phyloP scores from a whole-genome alignment of 2,329 filamentous ascomycete species.

The Zymoseptoria passerinii region DNA sequence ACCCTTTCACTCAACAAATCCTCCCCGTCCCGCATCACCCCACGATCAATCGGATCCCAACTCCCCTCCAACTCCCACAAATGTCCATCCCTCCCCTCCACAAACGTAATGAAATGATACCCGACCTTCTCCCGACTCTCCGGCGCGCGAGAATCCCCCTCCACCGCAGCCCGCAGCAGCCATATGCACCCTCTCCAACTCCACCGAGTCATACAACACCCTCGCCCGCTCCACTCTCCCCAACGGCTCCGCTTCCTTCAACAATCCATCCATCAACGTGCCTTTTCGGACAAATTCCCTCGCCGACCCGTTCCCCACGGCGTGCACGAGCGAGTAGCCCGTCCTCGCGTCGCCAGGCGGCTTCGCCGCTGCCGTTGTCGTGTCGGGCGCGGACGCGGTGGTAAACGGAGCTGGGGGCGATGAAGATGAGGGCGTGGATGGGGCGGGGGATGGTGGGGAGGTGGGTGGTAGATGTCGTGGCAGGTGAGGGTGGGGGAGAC shows the following conservation, averaged over 20 bases:
- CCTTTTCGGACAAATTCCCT: constrained; percentile 35
- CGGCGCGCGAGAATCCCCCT: constrained; percentile 35
- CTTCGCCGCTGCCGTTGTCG: constrained; percentile 29
- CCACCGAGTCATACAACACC: constrained; percentile 43
- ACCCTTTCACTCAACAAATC: constrained; percentile 39
- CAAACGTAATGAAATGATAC: constrained; percentile 42
- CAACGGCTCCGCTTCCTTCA: constrained; percentile 38
- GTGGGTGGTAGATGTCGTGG: constrained; percentile 48
- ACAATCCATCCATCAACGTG: constrained; percentile 39
- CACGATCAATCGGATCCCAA: constrained; percentile 39
- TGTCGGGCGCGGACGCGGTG: constrained; percentile 36
- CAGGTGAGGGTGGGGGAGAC: constrained; percentile 42
- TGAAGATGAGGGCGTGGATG: constrained; percentile 47
- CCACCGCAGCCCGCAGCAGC: constrained; percentile 35
- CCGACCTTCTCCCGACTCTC: constrained; percentile 25
- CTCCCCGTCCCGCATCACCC: constrained; percentile 33
- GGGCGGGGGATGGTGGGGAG: constrained; percentile 46
- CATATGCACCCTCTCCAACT: constrained; percentile 37
- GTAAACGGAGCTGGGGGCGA: constrained; percentile 40
- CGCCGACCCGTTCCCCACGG: constrained; percentile 43
- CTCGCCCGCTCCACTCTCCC: constrained; percentile 38
- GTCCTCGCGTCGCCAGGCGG: neutral
- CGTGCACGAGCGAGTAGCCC: constrained; percentile 47
- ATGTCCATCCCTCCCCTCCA: constrained; percentile 39
- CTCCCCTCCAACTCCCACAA: constrained; percentile 41